Base-by-base conservation (phyloP, 2,329 filamentous ascomycete species). In the Rhynchosporium graminicola region DNA sequence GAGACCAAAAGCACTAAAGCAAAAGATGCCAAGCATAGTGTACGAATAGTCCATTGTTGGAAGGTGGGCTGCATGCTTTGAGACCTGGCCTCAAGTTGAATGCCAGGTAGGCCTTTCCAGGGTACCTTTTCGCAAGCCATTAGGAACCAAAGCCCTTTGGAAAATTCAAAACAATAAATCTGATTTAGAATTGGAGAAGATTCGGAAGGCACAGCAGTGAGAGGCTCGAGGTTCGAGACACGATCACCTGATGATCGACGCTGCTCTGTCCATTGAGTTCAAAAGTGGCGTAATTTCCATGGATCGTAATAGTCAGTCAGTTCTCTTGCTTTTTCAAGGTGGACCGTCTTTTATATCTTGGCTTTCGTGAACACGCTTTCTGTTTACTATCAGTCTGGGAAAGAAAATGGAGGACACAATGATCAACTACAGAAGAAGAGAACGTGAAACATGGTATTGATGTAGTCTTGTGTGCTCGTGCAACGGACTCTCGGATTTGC, bases 181-280 rank as follows among this genome's bases (percentile, higher is more conserved):
- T 5, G 28, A 29, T 15, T 1, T 20, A 1, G 20, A 20, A 20
- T 12, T 33, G 13, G 8, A 36, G 20, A 12, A 20, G 29, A 51
- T 43, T 12, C 10, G 31, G 29, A 36, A 51, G 36, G 4, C 3
- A 20, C 5, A 33, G 7, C 12, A 51, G 29, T 3, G 12, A 36
- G n/a, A 36, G 28, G 6, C 20, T 51, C 48, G 9, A 36, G 15
- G 29, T 48, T 48, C 29, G 29, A 12, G 28, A 13, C 12, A 29
- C 4, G 13, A 29, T 51, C 48, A 20, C 28, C 48, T 33, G 48
- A 51, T 36, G 48, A 51, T 51, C 29, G 29, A 51, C 48, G 48
- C 13, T 51, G 20, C 20, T 20, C 20, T 1, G 31, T 51, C 7
- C 20, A 20, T 51, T n/a, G 29, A 36, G 29, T 10, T 20, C 29